Base-by-base conservation (phyloP, 2,329 filamentous ascomycete genomes). In the Coniochaeta hoffmannii region DNA sequence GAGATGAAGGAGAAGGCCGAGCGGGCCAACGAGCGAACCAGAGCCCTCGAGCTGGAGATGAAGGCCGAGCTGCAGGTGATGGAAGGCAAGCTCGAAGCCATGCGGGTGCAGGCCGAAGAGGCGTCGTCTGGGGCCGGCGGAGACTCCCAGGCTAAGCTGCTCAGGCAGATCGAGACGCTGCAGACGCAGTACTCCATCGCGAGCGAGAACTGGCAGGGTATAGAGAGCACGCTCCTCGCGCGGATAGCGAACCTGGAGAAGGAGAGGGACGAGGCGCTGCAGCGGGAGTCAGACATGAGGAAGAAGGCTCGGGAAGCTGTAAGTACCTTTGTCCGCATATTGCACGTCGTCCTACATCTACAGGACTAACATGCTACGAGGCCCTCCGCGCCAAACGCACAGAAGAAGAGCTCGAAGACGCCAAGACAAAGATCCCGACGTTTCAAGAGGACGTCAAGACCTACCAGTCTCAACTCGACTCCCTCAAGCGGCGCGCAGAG, bases 161-260 rank as follows among this genome's bases (percentile, higher is more conserved):
- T 97, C 44, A 85, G 94, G 38, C 95, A 99, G 71, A 88, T 99
- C 54, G 94, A 99, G 73, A 97, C 90, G 0, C 74, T 99, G 35
- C 94, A 99, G 70, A 94, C 89, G 7, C 95, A 99, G 68, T 96
- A 99, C 71, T 86, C 91, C 1, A 86, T 95, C 55, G 94, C 94
- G 1, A 94, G 90, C 62, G 90, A 96, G 66, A 99, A 99, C 64
- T 99, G 95, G 94, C 92, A 97, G 67, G 90, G 91, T 0, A 95
- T 99, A 59, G 93, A 99, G 70, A 83, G 88, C 10, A 95, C 89
- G 2, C 73, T 99, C 31, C 81, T 93, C 53, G 84, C 89, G 22
- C 83, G 92, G 56, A 80, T 94, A 11, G 80, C 86, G 4, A 86
- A 77, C 52, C 76, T 97, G 10, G 94, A 99, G 69, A 94, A 88